These are phyloP conservation scores for Cercospora citrullina DNA, from an alignment of 2,329 filamentous ascomycete species.

Conservation along the genomic window DNA sequence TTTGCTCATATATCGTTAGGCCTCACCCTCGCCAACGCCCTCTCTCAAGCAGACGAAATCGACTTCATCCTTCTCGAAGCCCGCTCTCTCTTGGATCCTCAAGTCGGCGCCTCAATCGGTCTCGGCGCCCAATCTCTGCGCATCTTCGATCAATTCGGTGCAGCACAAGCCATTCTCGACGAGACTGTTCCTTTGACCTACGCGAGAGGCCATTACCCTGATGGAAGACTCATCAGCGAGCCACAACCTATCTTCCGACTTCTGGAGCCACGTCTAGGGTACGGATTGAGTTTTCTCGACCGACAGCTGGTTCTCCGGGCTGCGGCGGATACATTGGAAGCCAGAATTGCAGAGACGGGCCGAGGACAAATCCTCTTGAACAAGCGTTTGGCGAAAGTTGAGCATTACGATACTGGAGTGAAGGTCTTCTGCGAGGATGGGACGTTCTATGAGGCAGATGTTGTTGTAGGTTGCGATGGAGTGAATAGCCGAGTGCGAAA, in stretches of 20 bases:
- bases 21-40: constrained; percentile 48
- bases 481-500: constrained; percentile 30
- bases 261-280: constrained; percentile 31
- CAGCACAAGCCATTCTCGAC: constrained; percentile 23
- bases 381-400: constrained; percentile 17
- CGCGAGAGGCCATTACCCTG: neutral
- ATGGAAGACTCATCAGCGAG: constrained; percentile 15
- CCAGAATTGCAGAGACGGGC: constrained; percentile 20
- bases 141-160: constrained; percentile 55
- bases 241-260: constrained; percentile 12
- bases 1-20: too few relatives aligned
- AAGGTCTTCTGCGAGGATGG: constrained; percentile 22
- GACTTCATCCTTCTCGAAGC: constrained; percentile 54
- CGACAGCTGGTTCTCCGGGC: constrained; percentile 33
- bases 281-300: constrained; percentile 32
- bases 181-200: constrained; percentile 13
- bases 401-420: constrained; percentile 16
- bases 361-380: constrained; percentile 11
- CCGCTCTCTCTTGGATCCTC: constrained; percentile 45
- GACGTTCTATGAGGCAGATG: constrained; percentile 21
- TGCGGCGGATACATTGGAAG: constrained; percentile 25
- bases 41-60: constrained; percentile 47
- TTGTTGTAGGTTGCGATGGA: constrained; percentile 36
- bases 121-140: constrained; percentile 46
- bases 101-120: constrained; percentile 52